These are phyloP conservation scores for Solanum bukasovii DNA, from an alignment of 257 asterid genomes.

Conservation along the genomic window DNA sequence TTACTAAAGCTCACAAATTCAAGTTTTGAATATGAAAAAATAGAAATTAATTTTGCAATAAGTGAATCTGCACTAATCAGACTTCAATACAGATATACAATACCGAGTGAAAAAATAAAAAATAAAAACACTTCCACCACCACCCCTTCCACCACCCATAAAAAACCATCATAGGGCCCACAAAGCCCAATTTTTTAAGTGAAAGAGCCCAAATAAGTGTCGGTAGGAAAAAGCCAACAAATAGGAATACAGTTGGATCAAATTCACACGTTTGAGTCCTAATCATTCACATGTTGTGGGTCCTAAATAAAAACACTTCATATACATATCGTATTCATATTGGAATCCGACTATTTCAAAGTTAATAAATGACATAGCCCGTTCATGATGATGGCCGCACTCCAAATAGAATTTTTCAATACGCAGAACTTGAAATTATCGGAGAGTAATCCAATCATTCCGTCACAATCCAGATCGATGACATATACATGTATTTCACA, in stretches of 20 bases:
- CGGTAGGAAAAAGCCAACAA: conserved; percentile 31
- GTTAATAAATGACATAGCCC: background rate
- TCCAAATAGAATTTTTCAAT: rapidly evolving
- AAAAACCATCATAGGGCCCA: background rate
- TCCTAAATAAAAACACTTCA: background rate
- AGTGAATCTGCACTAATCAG: background rate
- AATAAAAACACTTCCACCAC: background rate
- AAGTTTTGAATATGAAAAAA: background rate
- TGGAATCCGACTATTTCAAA: rapidly evolving
- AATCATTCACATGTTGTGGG: conserved; percentile 24
- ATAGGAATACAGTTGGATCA: background rate
- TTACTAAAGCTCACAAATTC: background rate
- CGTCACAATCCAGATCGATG: rapidly evolving
- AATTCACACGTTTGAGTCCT: conserved; percentile 1
- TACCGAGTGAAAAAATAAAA: background rate
- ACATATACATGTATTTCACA: background rate
- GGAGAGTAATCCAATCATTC: rapidly evolving
- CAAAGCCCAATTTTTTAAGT: conserved; percentile 17
- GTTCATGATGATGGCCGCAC: background rate
- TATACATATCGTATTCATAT: background rate
- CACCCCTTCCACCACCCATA: no score
- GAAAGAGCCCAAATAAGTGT: conserved; percentile 21
- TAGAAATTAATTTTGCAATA: background rate
- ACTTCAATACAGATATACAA: background rate
- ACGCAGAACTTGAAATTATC: rapidly evolving